A percentile compares a stretch with the other conserved stretches of the same genome.
Conservation (phyloP, 2,329 filamentous ascomycete species). For the Colletotrichum echinochloae region DNA sequence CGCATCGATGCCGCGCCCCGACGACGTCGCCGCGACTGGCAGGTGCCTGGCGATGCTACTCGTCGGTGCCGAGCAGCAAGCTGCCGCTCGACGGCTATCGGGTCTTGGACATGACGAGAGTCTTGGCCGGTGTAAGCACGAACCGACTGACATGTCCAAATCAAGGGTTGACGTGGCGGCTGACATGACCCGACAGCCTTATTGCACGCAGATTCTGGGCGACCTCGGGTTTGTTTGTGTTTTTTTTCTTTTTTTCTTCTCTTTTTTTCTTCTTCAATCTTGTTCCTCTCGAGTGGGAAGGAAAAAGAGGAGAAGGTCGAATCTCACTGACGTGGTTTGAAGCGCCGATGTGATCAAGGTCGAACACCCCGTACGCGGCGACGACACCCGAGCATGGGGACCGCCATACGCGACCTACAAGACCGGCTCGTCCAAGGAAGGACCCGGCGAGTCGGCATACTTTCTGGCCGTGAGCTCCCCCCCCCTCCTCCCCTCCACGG, state of each 20-base stretch:
- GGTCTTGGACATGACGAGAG: constrained; percentile 96
- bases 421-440: constrained; percentile 66
- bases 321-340: constrained; percentile 46
- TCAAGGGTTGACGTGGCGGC: neutral
- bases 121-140: constrained; percentile 83
- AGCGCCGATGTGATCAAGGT: constrained; percentile 98
- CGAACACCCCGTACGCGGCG: constrained; percentile 90
- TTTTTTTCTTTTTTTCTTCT: too few species aligned
- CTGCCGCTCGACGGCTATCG: constrained; percentile 85
- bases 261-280: too few species aligned
- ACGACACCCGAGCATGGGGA: constrained; percentile 97
- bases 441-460: constrained; percentile 93
- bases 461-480: constrained; percentile 78
- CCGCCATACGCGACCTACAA: constrained; percentile 90
- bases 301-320: neutral
- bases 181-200: constrained; percentile 72
- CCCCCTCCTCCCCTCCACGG: too few species aligned
- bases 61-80: constrained; percentile 46
- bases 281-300: too few species aligned
- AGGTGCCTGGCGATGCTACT: constrained; percentile 46
- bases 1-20: neutral
- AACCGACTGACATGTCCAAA: neutral
- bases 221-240: constrained; percentile 94
- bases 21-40: neutral
- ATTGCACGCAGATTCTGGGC: constrained; percentile 96